Evolutionary conservation across 768 basidiomycete genomes (phyloP), one percentile per base, ranked within the genome.

Genomic region (Kwoniella newhampshirensis): DNA sequence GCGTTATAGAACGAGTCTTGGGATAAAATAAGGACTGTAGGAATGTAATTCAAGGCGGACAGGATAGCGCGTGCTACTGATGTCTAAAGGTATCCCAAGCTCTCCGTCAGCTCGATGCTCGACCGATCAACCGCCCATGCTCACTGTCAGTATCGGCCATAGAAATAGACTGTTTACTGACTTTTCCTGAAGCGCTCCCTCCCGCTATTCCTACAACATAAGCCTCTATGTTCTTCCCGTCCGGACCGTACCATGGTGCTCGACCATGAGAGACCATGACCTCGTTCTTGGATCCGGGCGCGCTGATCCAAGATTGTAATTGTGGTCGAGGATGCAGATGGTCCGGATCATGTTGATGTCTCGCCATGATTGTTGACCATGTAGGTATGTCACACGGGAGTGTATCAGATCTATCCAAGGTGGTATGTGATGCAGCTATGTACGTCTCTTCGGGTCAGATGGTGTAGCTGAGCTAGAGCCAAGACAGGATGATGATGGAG

Each of bases 1-100:
- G 78, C 78, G 68, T 87, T 89, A 79, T 99, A 99, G 78, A 98
- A 99, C 72, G 89, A 89, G 75, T 98, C 93, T 88, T 92, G 76
- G 30, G 68, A 59, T 48, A 99, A 77, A 64, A 99, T 96, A 51
- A 94, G 85, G 35, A 98, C 87, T 43, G 76, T 78, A 1, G 77
- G 78, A 15, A 79, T 74, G 43, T 77, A 73, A 37, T 76, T 64
- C 26, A 79, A 65, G 4, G 70, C 64, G 13, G 74, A 75, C 12
- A 79, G 60, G 17, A 80, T 78, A 13, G 76, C 75, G 37, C 67
- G 62, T 1, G 77, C 77, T 4, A 77, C 77, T 1, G 64, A 70
- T 0, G 77, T 77, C 75, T 77, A 45, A 27, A n/a, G n/a, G n/a
- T n/a, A n/a, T n/a, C n/a, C n/a, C n/a, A n/a, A n/a, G n/a, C n/a